Percentiles rank a stretch among this genome's conserved stretches.
phyloP scores from a whole-genome alignment of 805 yeast genomes.

The Saccharomyces mikatae region DNA sequence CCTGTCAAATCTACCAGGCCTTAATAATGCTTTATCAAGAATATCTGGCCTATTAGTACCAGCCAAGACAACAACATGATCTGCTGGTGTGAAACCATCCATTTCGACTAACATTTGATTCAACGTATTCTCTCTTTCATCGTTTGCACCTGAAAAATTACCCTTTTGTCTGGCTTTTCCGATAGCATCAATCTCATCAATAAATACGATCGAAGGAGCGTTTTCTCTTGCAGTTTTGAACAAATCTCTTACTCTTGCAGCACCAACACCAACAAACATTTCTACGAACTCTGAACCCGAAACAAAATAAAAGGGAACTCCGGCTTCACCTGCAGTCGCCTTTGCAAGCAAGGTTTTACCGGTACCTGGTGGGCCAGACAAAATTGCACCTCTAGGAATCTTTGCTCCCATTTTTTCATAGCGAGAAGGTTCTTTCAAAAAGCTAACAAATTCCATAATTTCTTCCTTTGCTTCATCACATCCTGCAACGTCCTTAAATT shows the following conservation, averaged over 20 bases:
- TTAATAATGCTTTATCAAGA: slow-evolving; percentile 81
- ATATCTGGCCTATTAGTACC: slow-evolving; percentile 97
- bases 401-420: slow-evolving; percentile 93
- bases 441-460: slow-evolving; percentile 94
- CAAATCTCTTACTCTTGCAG: slow-evolving; percentile 92
- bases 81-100: slow-evolving; percentile 91
- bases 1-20: slow-evolving; percentile 97
- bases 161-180: slow-evolving; percentile 87
- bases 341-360: slow-evolving; percentile 96
- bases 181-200: slow-evolving; percentile 99
- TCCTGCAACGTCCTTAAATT: slow-evolving; percentile 94
- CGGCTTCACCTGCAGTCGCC: slow-evolving; percentile 99
- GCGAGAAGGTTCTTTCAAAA: slow-evolving; percentile 80
- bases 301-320: slow-evolving; percentile 91
- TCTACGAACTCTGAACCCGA: slow-evolving; percentile 97
- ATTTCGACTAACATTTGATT: slow-evolving; percentile 94
- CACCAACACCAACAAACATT: slow-evolving; percentile 99
- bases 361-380: slow-evolving; percentile 98
- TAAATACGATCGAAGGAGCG: slow-evolving; percentile 94
- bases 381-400: slow-evolving; percentile 95
- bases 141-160: slow-evolving; percentile 68
- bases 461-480: slow-evolving; percentile 95
- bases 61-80: slow-evolving; percentile 93
- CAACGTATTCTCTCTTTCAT: slow-evolving; percentile 92
- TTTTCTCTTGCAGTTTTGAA: slow-evolving; percentile 86